Percentiles rank a stretch among this genome's conserved stretches.
Conservation (phyloP, 2,329 filamentous ascomycete genomes). For the Cercospora sesami region DNA sequence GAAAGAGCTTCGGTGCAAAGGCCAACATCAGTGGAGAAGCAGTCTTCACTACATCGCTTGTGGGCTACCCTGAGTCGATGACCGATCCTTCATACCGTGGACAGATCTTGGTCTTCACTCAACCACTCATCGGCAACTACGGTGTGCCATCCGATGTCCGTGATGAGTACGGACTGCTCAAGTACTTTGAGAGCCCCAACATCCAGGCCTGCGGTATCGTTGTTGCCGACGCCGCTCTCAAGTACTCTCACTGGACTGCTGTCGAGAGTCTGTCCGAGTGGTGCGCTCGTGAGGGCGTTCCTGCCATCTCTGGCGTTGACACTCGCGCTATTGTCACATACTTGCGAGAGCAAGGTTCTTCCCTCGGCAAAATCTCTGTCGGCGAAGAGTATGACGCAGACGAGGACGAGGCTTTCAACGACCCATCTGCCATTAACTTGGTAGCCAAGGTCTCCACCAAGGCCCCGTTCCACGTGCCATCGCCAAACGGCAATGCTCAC, state of each 20-base stretch:
- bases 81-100: slow-evolving; percentile 70
- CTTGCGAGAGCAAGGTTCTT: slow-evolving; percentile 94
- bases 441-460: slow-evolving; percentile 97
- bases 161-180: slow-evolving; percentile 85
- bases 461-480: slow-evolving; percentile 92
- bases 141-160: slow-evolving; percentile 84
- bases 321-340: slow-evolving; percentile 95
- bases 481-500: slow-evolving; percentile 79
- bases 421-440: slow-evolving; percentile 94
- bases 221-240: slow-evolving; percentile 86
- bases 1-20: slow-evolving; percentile 94
- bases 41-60: slow-evolving; percentile 96
- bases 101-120: slow-evolving; percentile 97
- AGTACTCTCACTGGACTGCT: slow-evolving; percentile 98
- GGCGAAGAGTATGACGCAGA: slow-evolving; percentile 98
- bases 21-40: slow-evolving; percentile 96
- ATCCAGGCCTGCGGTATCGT: slow-evolving; percentile 96
- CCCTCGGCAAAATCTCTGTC: slow-evolving; percentile 87
- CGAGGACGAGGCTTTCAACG: slow-evolving; percentile 92
- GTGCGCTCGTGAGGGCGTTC: slow-evolving; percentile 94
- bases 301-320: slow-evolving; percentile 94
- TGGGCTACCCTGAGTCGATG: slow-evolving; percentile 92
- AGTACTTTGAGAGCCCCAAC: slow-evolving; percentile 97
- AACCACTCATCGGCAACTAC: slow-evolving; percentile 97
- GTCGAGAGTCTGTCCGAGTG: slow-evolving; percentile 90